phyloP scores from a whole-genome alignment of 306 rosid genomes.

The Ormosia emarginata region DNA sequence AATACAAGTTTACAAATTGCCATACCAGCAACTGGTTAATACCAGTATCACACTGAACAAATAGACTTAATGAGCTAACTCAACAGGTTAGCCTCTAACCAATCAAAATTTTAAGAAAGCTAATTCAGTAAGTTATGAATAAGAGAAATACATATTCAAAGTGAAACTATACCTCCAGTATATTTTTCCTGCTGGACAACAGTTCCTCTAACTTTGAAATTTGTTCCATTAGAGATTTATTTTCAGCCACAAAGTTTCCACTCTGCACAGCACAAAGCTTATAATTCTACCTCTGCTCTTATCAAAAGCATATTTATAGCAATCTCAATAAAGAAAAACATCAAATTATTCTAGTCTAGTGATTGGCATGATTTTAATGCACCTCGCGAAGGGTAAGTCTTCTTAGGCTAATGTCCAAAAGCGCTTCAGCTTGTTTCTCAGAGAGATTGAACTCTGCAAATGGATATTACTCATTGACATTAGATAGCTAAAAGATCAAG shows the following conservation, averaged over 20 bases:
- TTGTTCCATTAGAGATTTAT: slow-evolving; percentile 63
- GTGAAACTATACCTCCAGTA: slow-evolving; percentile 62
- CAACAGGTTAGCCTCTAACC: not conserved
- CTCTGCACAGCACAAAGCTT: slow-evolving; percentile 55
- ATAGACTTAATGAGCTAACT: not conserved
- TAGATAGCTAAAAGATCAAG: not conserved
- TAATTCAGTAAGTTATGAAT: not conserved
- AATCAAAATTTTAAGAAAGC: not conserved
- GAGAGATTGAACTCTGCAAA: slow-evolving; percentile 77
- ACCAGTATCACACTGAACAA: not conserved
- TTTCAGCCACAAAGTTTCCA: slow-evolving; percentile 66
- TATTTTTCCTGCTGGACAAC: slow-evolving; percentile 70
- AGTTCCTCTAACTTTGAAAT: slow-evolving; percentile 82
- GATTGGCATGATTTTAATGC: slow-evolving; percentile 17
- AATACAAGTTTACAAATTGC: not conserved
- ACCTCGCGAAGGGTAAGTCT: slow-evolving; percentile 90
- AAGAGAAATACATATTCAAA: not conserved
- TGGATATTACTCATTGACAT: not conserved
- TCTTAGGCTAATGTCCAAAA: slow-evolving; percentile 82
- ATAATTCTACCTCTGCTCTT: not conserved
- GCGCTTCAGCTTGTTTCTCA: slow-evolving; percentile 95
- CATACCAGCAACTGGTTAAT: not conserved
- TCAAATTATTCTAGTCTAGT: slow-evolving; percentile 3
- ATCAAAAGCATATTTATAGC: not conserved
- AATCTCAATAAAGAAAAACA: slow-evolving; percentile 3